These are phyloP conservation scores for Conringia planisiliqua DNA, from an alignment of 345 rosid species.

Conservation along the genomic window DNA sequence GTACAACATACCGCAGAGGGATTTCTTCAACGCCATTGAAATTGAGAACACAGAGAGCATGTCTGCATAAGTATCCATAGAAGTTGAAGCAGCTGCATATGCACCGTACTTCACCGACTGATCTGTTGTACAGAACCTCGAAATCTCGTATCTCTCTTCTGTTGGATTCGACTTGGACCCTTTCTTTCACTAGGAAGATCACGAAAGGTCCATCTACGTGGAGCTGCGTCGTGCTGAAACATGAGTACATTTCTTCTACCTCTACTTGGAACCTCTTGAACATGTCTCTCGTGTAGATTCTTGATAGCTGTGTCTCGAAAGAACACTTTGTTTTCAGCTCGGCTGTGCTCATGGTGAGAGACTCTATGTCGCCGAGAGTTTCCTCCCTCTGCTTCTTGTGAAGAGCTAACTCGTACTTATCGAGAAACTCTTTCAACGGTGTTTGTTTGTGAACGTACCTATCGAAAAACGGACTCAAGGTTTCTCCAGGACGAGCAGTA, in stretches of 20 bases:
- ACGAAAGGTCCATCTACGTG: conserved; percentile 58
- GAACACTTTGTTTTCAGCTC: conserved; percentile 63
- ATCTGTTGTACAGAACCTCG: conserved; percentile 72
- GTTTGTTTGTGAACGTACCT: conserved; percentile 72
- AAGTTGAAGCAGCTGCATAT: conserved; percentile 82
- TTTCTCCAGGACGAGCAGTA: conserved; percentile 52
- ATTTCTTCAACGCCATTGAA: conserved; percentile 73
- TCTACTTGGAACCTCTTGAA: conserved; percentile 77
- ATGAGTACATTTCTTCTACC: conserved; percentile 84
- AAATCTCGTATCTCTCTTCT: conserved; percentile 57
- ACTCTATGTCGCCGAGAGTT: conserved; percentile 54
- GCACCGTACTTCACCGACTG: conserved; percentile 74
- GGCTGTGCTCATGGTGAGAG: conserved; percentile 40
- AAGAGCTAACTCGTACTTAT: conserved; percentile 68
- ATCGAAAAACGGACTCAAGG: conserved; percentile 52
- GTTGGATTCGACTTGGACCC: conserved; percentile 52
- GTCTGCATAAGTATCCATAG: conserved; percentile 81
- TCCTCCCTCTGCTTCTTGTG: conserved; percentile 78
- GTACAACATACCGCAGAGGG: conserved; percentile 52
- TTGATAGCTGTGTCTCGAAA: conserved; percentile 80
- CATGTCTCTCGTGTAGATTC: conserved; percentile 57
- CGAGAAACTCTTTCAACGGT: conserved; percentile 85
- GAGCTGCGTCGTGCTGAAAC: conserved; percentile 72
- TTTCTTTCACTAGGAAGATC: conserved; percentile 78
- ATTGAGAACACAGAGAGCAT: conserved; percentile 72